Evolutionary conservation across 2,329 filamentous ascomycete genomes (phyloP).

Genomic region (Pseudogymnoascus sp.): DNA sequence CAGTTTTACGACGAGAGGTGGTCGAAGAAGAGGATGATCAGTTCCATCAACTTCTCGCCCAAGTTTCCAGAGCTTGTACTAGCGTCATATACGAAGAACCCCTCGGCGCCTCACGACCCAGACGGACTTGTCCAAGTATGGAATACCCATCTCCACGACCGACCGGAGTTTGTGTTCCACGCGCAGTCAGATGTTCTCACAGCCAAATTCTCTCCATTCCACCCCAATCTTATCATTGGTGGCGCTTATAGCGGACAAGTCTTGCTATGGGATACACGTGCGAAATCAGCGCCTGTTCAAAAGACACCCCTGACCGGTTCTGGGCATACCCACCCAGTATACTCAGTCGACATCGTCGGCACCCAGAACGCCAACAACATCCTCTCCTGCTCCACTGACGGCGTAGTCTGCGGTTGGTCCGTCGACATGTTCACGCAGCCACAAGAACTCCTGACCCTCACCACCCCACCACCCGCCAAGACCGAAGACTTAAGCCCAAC

Average conservation of each 20-base stretch:
- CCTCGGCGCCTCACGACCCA: constrained; percentile 85
- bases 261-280: constrained; percentile 91
- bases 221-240: constrained; percentile 91
- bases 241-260: constrained; percentile 96
- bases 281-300: constrained; percentile 80
- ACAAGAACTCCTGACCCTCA: constrained; percentile 85
- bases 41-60: constrained; percentile 87
- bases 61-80: constrained; percentile 91
- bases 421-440: constrained; percentile 97
- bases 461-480: constrained; percentile 75
- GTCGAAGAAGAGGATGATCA: constrained; percentile 97
- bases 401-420: constrained; percentile 93
- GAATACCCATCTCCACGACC: constrained; percentile 90
- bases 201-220: constrained; percentile 97
- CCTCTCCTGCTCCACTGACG: constrained; percentile 92
- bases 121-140: constrained; percentile 92
- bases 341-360: constrained; percentile 89
- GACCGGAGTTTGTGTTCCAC: constrained; percentile 94
- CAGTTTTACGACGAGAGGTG: constrained; percentile 94
- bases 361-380: constrained; percentile 99
- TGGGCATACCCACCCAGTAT: constrained; percentile 93
- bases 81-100: constrained; percentile 95
- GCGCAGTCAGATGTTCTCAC: constrained; percentile 92
- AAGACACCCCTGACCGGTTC: constrained; percentile 93
- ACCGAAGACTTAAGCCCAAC: constrained; percentile 93